A percentile compares a stretch with the other conserved stretches of the same genome.
Evolutionary conservation across 352 stramenopile genomes (phyloP).

Genomic region (Blastocystis sp.): DNA sequence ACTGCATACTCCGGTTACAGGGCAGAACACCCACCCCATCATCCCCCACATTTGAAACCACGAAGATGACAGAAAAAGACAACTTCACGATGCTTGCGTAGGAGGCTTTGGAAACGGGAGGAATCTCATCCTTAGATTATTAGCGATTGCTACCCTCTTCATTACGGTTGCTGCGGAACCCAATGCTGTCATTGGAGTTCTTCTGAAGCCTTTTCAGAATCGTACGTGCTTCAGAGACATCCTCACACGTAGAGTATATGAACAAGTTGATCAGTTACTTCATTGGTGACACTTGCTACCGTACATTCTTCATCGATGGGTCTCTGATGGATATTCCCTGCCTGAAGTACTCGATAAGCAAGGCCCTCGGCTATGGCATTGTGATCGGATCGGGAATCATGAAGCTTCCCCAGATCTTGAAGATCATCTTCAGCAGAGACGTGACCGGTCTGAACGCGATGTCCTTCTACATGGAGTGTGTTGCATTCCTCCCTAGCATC

Average conservation of each 20-base stretch:
- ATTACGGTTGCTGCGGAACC: constrained; percentile 21
- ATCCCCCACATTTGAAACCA: too few species aligned
- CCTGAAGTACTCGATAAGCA: constrained; percentile 81
- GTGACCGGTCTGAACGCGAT: constrained; percentile 81
- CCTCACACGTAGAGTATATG: constrained; percentile 16
- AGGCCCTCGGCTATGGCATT: constrained; percentile 82
- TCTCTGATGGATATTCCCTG: constrained; percentile 81
- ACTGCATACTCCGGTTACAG: too few species aligned
- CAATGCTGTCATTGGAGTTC: constrained; percentile 8
- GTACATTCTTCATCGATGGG: constrained; percentile 79
- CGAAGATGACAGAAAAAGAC: too few species aligned
- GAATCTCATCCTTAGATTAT: constrained; percentile 22
- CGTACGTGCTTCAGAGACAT: neutral
- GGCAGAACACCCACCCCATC: too few species aligned
- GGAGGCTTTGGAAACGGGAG: neutral
- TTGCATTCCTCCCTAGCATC: constrained; percentile 80
- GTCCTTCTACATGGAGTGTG: constrained; percentile 83
- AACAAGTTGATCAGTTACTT: constrained; percentile 6
- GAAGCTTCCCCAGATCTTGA: constrained; percentile 84
- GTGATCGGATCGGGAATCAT: constrained; percentile 81
- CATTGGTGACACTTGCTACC: constrained; percentile 76
- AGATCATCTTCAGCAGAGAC: constrained; percentile 80
- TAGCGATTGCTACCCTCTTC: neutral
- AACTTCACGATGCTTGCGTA: constrained; percentile 13
- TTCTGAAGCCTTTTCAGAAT: constrained; percentile 67